Evolutionary conservation across 768 basidiomycete genomes (phyloP), one percentile per base, ranked within the genome.

Genomic region (Leccinum rimulosum): DNA sequence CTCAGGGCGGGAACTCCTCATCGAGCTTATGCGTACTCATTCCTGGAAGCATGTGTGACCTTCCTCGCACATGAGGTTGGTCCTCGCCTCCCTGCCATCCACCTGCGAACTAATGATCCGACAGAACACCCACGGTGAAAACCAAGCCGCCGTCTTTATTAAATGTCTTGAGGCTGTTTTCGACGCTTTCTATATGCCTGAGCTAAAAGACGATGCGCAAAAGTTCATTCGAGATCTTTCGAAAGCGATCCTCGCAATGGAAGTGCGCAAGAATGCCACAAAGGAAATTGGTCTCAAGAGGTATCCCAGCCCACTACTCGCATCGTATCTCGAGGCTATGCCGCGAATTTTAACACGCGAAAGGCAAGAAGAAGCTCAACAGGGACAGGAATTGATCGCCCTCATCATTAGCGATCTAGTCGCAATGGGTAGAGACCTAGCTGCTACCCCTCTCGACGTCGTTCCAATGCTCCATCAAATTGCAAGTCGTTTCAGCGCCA

Each of bases 271-370:
- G 52, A 78, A 76, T 45, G 79, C 83, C 47, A 75, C 79, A 25
- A 84, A 83, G 45, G 84, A 87, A 61, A 67, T 75, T 17, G 78
- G 79, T 28, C 67, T 76, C 52, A 80, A 87, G 43, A 79, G 83
- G 6, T 77, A 82, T 36, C 79, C 87, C 1, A 85, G 85, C 59
- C 67, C 80, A 7, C 69, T 91, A 25, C 76, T 91, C 43, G 78
- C 82, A 7, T 86, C 85, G 58, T 89, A 85, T 71, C 80, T 97
- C n/a, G 93, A 95, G 52, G 86, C 88, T 8, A 71, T 96, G 27
- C 88, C 91, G 6, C 80, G 88, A 61, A 88, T 86, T 17, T 75
- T 98, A 33, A 84, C 91, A 10, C 82, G 85, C 19, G 84, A 88
- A 31, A 82, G 83, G 58, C 66, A 76, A 14, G 80, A 84, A 19